These are phyloP conservation scores for Cytospora schulzeri DNA, from an alignment of 2,329 filamentous ascomycete species.

Conservation along the genomic window DNA sequence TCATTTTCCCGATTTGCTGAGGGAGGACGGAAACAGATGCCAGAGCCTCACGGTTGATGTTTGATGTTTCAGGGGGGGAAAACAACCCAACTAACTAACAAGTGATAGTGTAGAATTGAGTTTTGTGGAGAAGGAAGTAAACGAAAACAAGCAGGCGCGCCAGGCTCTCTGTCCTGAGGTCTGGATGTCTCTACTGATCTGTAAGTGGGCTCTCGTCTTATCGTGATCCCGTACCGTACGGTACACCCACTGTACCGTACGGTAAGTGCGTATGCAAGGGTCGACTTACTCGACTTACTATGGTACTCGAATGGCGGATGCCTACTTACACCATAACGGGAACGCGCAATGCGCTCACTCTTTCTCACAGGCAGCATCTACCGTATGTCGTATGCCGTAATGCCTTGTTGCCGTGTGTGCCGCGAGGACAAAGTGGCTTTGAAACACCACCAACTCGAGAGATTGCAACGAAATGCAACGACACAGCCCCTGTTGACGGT, in stretches of 20 bases:
- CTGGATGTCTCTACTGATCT: too few species aligned
- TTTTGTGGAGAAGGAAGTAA: slow-evolving; percentile 1
- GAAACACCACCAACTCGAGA: too few species aligned
- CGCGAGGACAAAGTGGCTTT: background rate
- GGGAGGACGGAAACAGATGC: background rate
- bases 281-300: background rate
- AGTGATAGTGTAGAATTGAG: background rate
- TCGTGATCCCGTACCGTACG: background rate
- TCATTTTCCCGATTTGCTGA: slow-evolving; percentile 7
- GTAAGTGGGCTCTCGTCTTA: background rate
- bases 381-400: too few species aligned
- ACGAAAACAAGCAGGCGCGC: background rate
- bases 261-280: background rate
- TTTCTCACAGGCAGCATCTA: too few species aligned
- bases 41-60: background rate
- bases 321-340: too few species aligned
- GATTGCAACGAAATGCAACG: too few species aligned
- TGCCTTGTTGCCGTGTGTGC: too few species aligned
- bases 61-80: background rate
- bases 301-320: too few species aligned
- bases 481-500: background rate
- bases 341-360: too few species aligned
- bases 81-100: background rate
- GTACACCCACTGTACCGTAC: too few species aligned
- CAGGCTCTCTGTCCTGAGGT: background rate